Conservation (phyloP, 75 land plant species). For the Pseudotsuga menziesii region DNA sequence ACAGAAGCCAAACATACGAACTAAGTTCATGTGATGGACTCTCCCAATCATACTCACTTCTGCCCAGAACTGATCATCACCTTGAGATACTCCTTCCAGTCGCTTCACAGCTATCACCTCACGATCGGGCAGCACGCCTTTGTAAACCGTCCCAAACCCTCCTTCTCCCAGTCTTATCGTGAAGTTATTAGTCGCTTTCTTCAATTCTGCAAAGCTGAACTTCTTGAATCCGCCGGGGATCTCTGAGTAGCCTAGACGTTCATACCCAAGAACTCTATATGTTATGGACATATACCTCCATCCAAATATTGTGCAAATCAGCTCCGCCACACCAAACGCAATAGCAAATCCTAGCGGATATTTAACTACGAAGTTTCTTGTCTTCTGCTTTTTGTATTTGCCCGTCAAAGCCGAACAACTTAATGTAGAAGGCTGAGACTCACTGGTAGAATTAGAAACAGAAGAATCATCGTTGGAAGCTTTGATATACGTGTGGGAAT, state of each 20-base stretch:
- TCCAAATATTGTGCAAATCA: constrained; percentile 15
- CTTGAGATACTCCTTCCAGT: constrained; percentile 30
- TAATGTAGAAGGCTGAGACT: background rate
- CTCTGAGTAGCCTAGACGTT: constrained; percentile 25
- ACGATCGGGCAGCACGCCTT: constrained; percentile 28
- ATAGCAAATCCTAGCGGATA: constrained; percentile 17
- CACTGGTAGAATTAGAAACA: background rate
- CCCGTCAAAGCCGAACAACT: too few relatives aligned
- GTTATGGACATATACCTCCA: constrained; percentile 29
- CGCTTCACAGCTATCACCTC: constrained; percentile 51
- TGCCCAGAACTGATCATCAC: constrained; percentile 45
- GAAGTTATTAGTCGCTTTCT: constrained; percentile 59
- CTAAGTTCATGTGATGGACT: constrained; percentile 70
- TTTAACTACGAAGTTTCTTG: background rate
- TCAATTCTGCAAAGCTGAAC: constrained; percentile 51
- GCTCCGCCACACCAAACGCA: constrained; percentile 22
- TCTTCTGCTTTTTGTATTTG: too few relatives aligned
- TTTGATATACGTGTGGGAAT: constrained; percentile 26
- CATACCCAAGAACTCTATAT: background rate
- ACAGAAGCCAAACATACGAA: constrained; percentile 71
- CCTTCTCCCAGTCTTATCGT: constrained; percentile 43
- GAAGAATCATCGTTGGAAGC: background rate
- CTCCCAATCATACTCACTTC: constrained; percentile 67
- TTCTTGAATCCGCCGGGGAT: constrained; percentile 30
- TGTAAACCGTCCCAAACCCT: constrained; percentile 51